phyloP scores from a whole-genome alignment of 352 stramenopile species.

The Thraustotheca clavata region DNA sequence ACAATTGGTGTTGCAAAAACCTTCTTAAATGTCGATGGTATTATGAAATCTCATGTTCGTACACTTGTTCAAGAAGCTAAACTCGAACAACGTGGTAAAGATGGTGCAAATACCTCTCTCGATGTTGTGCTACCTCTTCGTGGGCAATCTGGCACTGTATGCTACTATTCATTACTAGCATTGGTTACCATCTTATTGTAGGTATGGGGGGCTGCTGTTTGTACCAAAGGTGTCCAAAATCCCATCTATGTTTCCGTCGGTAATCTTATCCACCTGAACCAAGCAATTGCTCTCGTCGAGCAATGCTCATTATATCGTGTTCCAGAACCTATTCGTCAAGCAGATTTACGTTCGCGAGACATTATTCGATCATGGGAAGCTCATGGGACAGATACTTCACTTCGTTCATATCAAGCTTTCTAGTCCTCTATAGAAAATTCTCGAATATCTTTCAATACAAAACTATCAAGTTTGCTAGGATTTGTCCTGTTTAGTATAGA shows the following conservation, averaged over 20 bases:
- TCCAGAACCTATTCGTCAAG: conserved; percentile 79
- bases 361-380: conserved; percentile 65
- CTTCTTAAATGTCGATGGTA: conserved; percentile 84
- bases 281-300: conserved; percentile 44
- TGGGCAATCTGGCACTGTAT: conserved; percentile 49
- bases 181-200: conserved; percentile 23
- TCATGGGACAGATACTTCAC: conserved; percentile 37
- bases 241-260: conserved; percentile 81
- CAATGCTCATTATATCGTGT: conserved; percentile 60
- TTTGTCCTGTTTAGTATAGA: not conserved
- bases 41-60: conserved; percentile 64
- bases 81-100: conserved; percentile 19
- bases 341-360: conserved; percentile 67
- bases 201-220: conserved; percentile 70
- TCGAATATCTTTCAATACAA: conserved; percentile 2
- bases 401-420: conserved; percentile 19
- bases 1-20: conserved; percentile 89
- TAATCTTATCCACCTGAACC: conserved; percentile 53
- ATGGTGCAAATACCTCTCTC: conserved; percentile 15
- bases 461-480: not conserved
- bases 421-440: conserved; percentile 12
- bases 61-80: conserved; percentile 38
- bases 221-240: conserved; percentile 52
- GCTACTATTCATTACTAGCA: not conserved
- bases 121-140: conserved; percentile 30